These are phyloP conservation scores for Acephala macrosclerotiorum DNA, from an alignment of 2,329 filamentous ascomycete species.

Conservation along the genomic window DNA sequence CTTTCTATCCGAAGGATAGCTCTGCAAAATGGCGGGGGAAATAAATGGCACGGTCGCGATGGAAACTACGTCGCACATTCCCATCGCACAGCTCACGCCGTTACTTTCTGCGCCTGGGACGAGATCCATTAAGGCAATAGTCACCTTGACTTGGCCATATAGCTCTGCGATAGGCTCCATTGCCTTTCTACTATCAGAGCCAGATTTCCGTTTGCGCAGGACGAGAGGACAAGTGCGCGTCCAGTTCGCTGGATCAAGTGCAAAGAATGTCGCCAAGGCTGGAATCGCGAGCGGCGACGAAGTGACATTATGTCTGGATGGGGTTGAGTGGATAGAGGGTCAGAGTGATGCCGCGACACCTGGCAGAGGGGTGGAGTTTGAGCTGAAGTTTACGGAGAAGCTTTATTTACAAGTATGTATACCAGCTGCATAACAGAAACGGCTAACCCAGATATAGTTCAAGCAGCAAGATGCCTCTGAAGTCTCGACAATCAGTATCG, in stretches of 20 bases:
- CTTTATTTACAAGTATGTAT: slow-evolving; percentile 55
- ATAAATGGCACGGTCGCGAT: slow-evolving; percentile 22
- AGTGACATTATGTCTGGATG: slow-evolving; percentile 72
- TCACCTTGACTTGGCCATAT: slow-evolving; percentile 92
- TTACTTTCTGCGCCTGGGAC: slow-evolving; percentile 50
- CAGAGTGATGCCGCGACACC: slow-evolving; percentile 52
- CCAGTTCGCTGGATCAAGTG: slow-evolving; percentile 74
- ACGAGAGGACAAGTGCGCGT: slow-evolving; percentile 82
- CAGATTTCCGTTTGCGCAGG: slow-evolving; percentile 81
- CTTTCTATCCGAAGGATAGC: slow-evolving; percentile 11
- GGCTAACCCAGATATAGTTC: slow-evolving; percentile 48
- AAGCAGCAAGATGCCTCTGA: slow-evolving; percentile 56
- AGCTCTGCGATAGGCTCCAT: slow-evolving; percentile 77
- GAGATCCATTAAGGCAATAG: slow-evolving; percentile 68
- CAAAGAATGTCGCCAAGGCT: slow-evolving; percentile 70
- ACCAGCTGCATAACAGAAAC: slow-evolving; percentile 4
- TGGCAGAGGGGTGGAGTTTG: slow-evolving; percentile 63
- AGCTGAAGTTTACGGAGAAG: slow-evolving; percentile 61
- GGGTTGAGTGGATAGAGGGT: slow-evolving; percentile 64
- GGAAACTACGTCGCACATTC: slow-evolving; percentile 48
- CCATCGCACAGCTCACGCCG: slow-evolving; percentile 64
- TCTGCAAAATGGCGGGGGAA: slow-evolving; percentile 33
- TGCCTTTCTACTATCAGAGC: slow-evolving; percentile 83
- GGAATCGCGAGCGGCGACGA: slow-evolving; percentile 81
- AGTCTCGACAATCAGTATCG: slow-evolving; percentile 59